Evolutionary conservation across 2,329 filamentous ascomycete genomes (phyloP), one percentile per base, ranked within the genome.

Genomic region (Calycina herbarum): DNA sequence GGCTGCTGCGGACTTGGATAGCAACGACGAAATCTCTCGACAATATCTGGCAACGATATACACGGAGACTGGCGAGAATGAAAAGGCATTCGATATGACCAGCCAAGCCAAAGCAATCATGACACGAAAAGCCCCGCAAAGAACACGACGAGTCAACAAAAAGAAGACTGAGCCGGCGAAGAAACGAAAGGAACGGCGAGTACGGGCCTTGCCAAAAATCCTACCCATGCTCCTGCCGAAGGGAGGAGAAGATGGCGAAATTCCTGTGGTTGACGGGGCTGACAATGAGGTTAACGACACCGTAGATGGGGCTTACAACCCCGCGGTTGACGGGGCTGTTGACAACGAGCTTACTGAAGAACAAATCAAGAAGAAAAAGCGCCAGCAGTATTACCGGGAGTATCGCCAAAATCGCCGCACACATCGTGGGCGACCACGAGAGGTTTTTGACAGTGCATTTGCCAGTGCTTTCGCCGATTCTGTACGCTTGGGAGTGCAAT

Each of bases 11-110:
- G 86, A 92, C 61, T 84, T 87, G 66, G 90, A 96, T 68, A 81
- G 88, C 57, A 82, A 86, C 51, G 88, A 90, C 65, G 87, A 94
- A 59, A 89, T 93, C 68, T 91, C 92, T 48, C 89, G 92, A 48
- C 87, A 91, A 35, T 87, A 92, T 72, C 82, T 97, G 10, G 92
- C 92, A 13, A 93, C 91, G 72, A 86, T 97, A 77, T 97, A 96
- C 73, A 92, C 96, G 75, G 87, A 84, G 68, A 85, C 85, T 57
- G 88, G 88, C 68, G 86, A 89, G 78, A 87, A 85, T 27, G 90
- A 93, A 72, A 87, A 92, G 73, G 93, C 93, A 1, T 86, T 93
- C 66, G 88, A 90, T 66, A 85, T 93, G 61, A 87, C 92, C 59
- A 90, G 89, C 40, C 90, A 96, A 75, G 88, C 45, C 15, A 62